Evolutionary conservation across 495 filamentous ascomycete genomes (phyloP), one percentile per base, ranked within the genome.

Genomic region (Talaromyces borbonicus): DNA sequence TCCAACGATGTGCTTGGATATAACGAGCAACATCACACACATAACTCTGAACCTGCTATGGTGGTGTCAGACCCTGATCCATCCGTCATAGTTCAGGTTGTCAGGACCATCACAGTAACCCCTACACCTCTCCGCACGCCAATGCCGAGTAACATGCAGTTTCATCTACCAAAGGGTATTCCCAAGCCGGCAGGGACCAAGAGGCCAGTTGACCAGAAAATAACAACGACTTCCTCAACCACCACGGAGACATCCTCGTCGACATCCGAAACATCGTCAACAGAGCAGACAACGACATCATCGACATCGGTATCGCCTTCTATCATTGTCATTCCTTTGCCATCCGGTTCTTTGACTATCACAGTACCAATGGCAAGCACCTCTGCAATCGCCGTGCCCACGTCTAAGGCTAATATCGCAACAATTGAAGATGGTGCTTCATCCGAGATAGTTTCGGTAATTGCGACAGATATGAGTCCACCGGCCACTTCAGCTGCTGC

Each of bases 141-240:
- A 23, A 41, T 23, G 20, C 20, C 38, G 38, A 41, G 35, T 38
- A 11, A 41, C 16, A 25, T 41, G 38, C 38, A 41, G 8, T 38
- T 38, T 38, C 16, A 20, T 20, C 38, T 14, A 23, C 23, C 38
- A 6, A 20, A 7, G 3, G 38, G 38, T 41, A 41, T 41, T 11
- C 38, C 38, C 1, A n/a, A 24, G 5, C 38, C 38, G 12, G 22
- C 24, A 24, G 38, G 38, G 20, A 41, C 38, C 16, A 24, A 23
- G 23, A 24, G 12, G 20, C 38, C 38, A 2, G 22, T 41, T 16
- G 23, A 24, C 8, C 12, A 22, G 23, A 25, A 24, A 15, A n/a
- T n/a, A n/a, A n/a, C n/a, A n/a, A n/a, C n/a, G n/a, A n/a, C n/a
- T n/a, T 26, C 38, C 3, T 41, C 38, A 8, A 14, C 38, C 11